Percentiles rank a stretch among this genome's conserved stretches.
Conservation (phyloP, 1,284 basidiomycete genomes). For the Sanguinoderma infundibulare region DNA sequence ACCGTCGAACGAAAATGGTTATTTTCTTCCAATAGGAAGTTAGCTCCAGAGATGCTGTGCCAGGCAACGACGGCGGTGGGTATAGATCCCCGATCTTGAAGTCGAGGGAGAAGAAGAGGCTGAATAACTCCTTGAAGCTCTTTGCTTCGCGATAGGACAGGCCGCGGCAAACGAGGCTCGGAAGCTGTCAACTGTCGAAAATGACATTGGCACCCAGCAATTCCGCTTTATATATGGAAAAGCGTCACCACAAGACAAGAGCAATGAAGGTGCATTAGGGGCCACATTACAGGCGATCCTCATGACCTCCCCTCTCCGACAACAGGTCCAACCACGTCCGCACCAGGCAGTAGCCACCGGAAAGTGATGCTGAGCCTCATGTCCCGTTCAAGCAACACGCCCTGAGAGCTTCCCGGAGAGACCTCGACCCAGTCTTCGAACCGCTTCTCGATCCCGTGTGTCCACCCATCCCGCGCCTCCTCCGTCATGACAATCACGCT, state of each 20-base stretch:
- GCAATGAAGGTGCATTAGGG: too few relatives aligned
- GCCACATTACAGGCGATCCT: background rate
- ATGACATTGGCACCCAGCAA: background rate
- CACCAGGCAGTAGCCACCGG: constrained; percentile 78
- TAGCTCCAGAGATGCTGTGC: too few relatives aligned
- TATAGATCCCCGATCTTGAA: too few relatives aligned
- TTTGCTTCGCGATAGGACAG: background rate
- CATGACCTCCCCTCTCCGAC: background rate
- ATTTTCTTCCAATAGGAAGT: too few relatives aligned
- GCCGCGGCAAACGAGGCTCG: background rate
- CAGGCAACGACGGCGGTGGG: too few relatives aligned
- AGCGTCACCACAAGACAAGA: background rate
- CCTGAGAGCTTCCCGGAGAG: constrained; percentile 19
- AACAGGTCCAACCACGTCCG: constrained; percentile 60
- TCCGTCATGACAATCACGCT: constrained; percentile 73
- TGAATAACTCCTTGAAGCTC: too few relatives aligned
- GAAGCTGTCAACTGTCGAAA: too few relatives aligned
- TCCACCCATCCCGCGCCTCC: constrained; percentile 75
- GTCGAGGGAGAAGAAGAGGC: too few relatives aligned
- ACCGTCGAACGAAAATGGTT: too few relatives aligned
- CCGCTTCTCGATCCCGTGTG: constrained; percentile 64
- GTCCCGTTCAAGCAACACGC: constrained; percentile 49
- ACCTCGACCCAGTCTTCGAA: constrained; percentile 51
- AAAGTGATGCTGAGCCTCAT: constrained; percentile 77
- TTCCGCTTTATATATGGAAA: background rate